Conservation (phyloP, 345 rosid species). For the Adansonia digitata region DNA sequence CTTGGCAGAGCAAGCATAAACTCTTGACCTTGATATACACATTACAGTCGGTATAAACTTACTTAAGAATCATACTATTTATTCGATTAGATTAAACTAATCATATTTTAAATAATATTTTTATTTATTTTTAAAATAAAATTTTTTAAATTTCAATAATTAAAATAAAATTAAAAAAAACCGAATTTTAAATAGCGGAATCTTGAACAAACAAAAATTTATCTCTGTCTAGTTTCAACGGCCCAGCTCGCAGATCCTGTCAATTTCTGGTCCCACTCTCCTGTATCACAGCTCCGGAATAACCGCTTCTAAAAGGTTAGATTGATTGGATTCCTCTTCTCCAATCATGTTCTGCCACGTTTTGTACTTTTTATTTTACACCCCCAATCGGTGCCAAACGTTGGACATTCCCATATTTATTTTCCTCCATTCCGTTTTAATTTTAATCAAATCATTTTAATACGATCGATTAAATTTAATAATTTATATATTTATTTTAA, state of each 20-base stretch:
- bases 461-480: no score
- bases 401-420: neutral
- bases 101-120: no score
- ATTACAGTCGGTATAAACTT: neutral
- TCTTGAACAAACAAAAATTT: neutral
- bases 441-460: no score
- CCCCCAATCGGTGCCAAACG: neutral
- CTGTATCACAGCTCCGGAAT: conserved; percentile 5
- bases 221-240: no score
- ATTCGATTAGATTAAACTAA: no score
- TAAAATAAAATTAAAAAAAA: no score
- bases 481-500: no score
- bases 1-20: neutral
- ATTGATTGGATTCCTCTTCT: conserved; percentile 4
- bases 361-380: neutral
- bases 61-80: no score
- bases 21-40: neutral
- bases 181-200: no score
- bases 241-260: conserved; percentile 6
- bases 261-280: neutral
- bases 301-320: neutral
- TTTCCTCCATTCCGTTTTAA: no score
- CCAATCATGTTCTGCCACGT: conserved; percentile 21
- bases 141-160: no score
- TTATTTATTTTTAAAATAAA: no score